Conservation (phyloP, 257 asterid genomes). For the Eucommia ulmoides region DNA sequence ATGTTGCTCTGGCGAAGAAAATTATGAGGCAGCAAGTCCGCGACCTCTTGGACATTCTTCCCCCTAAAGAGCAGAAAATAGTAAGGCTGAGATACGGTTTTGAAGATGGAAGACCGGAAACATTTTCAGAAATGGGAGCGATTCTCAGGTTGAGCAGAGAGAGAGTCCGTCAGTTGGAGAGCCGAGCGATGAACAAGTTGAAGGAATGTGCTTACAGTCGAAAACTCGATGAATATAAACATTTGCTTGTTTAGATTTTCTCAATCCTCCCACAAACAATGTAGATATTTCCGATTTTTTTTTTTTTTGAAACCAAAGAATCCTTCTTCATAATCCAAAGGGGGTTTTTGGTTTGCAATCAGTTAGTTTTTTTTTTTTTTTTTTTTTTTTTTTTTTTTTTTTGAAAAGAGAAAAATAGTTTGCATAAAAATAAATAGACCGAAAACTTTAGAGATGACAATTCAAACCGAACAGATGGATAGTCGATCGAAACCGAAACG, state of each 20-base stretch:
- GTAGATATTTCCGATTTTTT: too few species aligned
- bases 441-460: too few species aligned
- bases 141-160: constrained; percentile 70
- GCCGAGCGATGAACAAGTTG: constrained; percentile 68
- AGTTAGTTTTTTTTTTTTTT: too few species aligned
- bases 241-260: constrained; percentile 40
- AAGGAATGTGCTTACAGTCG: constrained; percentile 56
- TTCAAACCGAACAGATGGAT: too few species aligned
- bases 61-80: constrained; percentile 68
- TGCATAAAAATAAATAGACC: too few species aligned
- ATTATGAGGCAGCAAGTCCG: constrained; percentile 73
- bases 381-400: too few species aligned
- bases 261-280: too few species aligned
- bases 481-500: too few species aligned
- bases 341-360: too few species aligned
- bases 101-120: constrained; percentile 36
- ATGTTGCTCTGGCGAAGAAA: constrained; percentile 40
- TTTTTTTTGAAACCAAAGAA: too few species aligned
- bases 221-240: constrained; percentile 54
- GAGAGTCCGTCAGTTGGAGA: constrained; percentile 82
- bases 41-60: constrained; percentile 49
- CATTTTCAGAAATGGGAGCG: constrained; percentile 76
- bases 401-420: too few species aligned
- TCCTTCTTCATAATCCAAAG: too few species aligned
- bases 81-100: constrained; percentile 62